Conservation (phyloP, 176 grass and related monocot species). For the Neostapfia colusana region DNA sequence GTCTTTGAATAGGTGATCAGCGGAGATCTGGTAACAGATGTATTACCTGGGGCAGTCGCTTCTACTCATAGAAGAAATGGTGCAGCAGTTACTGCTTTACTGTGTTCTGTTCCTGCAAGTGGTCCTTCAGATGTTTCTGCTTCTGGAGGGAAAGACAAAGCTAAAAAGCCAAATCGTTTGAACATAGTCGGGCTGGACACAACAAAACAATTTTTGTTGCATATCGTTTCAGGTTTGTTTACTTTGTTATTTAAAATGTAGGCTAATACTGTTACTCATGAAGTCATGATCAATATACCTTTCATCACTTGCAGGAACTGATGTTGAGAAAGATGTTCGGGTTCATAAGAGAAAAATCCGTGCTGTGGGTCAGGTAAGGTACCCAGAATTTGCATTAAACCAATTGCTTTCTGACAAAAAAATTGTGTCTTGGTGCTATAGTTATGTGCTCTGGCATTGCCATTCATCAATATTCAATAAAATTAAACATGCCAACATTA, state of each 20-base stretch:
- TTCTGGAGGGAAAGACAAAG: constrained; percentile 95
- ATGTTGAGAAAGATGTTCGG: constrained; percentile 83
- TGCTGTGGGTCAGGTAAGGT: constrained; percentile 73
- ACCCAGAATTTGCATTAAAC: constrained; percentile 6
- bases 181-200: constrained; percentile 91
- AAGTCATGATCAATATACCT: constrained; percentile 33
- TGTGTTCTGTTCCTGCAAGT: constrained; percentile 79
- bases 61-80: constrained; percentile 93
- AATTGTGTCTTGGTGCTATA: not conserved
- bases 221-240: constrained; percentile 79
- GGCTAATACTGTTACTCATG: constrained; percentile 24
- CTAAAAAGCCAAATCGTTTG: constrained; percentile 70
- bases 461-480: not conserved
- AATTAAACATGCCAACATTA: not conserved
- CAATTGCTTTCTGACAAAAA: constrained; percentile 12
- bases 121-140: constrained; percentile 68
- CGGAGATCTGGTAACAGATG: constrained; percentile 88
- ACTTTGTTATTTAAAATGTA: not conserved
- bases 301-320: constrained; percentile 52
- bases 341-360: constrained; percentile 76
- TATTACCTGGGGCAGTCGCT: constrained; percentile 83
- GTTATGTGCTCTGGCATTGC: constrained; percentile 8
- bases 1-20: constrained; percentile 70
- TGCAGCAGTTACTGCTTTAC: constrained; percentile 82
- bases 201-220: constrained; percentile 82